Evolutionary conservation across 495 filamentous ascomycete species (phyloP), one percentile per base, ranked within the genome.

Genomic region (Astrothelium subdiscretum): DNA sequence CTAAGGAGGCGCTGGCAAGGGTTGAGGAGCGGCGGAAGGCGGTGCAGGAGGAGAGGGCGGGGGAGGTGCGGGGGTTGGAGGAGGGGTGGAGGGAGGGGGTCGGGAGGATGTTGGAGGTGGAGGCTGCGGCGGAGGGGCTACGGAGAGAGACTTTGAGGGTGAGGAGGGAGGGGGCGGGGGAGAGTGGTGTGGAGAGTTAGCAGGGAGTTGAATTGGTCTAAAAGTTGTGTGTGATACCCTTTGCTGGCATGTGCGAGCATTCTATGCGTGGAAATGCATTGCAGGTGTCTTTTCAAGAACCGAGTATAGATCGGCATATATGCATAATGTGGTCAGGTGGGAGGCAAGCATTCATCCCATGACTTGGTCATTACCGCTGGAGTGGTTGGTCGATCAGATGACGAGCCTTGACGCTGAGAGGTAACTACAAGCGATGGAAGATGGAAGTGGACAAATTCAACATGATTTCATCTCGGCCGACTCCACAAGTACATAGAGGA

Each of bases 11-110:
- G 68, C 78, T 87, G 60, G 90, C 94, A 72, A 69, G 79, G 26
- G 76, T 91, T 2, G 91, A 89, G 64, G 80, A 86, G 68, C 78
- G 81, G 71, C 79, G 94, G 44, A 86, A 86, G 69, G 74, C 79
- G 12, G 78, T 77, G 51, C 92, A 97, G 79, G 84, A 87, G 59
- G 80, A 76, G 58, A 84, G 81, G 2, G 78, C 78, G 59, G 85
- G 83, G 2, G 90, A 92, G 77, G 68, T 96, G 62, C 71, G 67
- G 48, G 79, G 78, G 5, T 72, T 95, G 44, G 88, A 92, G 68
- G 84, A 87, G 63, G 79, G 79, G 22, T 96, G 75, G 77, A 20
- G 78, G 77, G 27, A 71, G 69, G 61, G 73, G 18, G 38, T 79
- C 62, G 61, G 75, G 61, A 64, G 73, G 63, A 77, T 79, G 64